Evolutionary conservation across 768 basidiomycete species (phyloP).

Genomic region (Tylopilus sp.): DNA sequence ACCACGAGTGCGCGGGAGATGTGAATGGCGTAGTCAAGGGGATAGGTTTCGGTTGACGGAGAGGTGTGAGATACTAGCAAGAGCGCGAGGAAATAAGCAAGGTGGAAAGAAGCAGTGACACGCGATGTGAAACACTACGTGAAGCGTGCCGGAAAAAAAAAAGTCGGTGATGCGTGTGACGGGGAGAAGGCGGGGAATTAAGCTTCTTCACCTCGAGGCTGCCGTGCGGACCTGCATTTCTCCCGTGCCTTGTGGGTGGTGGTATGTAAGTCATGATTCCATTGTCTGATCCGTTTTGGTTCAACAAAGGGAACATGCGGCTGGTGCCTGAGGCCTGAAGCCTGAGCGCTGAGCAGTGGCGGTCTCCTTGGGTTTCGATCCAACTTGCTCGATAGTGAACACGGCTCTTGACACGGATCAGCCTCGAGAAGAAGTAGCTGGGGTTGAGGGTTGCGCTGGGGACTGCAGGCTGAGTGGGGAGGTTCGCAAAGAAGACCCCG

Average conservation of each 20-base stretch:
- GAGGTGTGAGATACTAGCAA: not conserved
- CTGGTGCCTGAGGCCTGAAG: too few species aligned
- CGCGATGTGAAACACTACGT: not conserved
- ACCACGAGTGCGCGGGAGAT: constrained; percentile 4
- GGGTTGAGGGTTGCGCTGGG: not conserved
- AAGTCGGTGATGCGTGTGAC: not conserved
- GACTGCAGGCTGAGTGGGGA: not conserved
- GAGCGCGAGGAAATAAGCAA: not conserved
- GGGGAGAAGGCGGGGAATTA: not conserved
- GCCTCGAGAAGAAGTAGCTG: not conserved
- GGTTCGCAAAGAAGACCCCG: too few species aligned
- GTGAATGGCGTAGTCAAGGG: too few species aligned
- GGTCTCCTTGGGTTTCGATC: too few species aligned
- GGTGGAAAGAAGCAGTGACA: not conserved
- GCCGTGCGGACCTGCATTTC: not conserved
- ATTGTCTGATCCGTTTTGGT: not conserved
- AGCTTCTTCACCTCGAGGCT: constrained; percentile 1
- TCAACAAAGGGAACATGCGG: not conserved
- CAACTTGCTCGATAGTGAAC: too few species aligned
- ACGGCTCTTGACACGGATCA: too few species aligned
- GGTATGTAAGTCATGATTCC: too few species aligned
- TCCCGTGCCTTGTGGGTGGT: not conserved
- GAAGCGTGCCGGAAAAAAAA: not conserved
- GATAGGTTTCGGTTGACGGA: too few species aligned
- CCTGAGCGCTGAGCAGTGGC: too few species aligned